Evolutionary conservation across 441 rosid species (phyloP), one percentile per base, ranked within the genome.

Genomic region (Mallotus repandus): DNA sequence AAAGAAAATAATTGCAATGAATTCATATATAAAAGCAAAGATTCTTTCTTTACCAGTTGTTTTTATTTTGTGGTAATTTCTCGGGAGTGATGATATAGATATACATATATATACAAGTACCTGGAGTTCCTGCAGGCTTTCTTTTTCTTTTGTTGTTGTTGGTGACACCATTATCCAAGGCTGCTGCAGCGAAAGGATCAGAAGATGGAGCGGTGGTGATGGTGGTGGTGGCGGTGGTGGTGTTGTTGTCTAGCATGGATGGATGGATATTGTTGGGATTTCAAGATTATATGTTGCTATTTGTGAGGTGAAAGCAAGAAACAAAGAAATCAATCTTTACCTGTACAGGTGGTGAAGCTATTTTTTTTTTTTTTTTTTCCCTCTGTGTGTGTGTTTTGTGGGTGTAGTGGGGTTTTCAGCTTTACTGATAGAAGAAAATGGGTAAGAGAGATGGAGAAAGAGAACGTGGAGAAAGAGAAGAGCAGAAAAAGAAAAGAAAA

Each of bases 111-210:
- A 90, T 94, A 64, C 38, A 35, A 21, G 18, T 87, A 91, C 98
- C 97, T 82, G 98, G 98, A 22, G 97, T 90, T 66, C 98, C 98
- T 12, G 97, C 98, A 46, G 98, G 96, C 75, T 89, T 87, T 74
- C 98, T 83, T 86, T 87, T 91, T 69, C 93, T 87, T 78, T 87
- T 89, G 70, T 80, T 85, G 79, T 45, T 53, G 57, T n/a, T 56
- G 60, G 83, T 69, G 85, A 79, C 77, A 78, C 86, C 93, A 86
- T 84, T 88, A 74, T 82, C 88, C 16, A 76, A 77, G 80, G 89
- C 80, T 43, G 82, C 45, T 45, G 77, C 87, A 76, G 87, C 86
- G 77, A 89, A 78, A 74, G 90, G 83, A 74, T 87, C 79, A 78
- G 89, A 80, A 38, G 87, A 80, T 74, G 80, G 82, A 49, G 25